Base-by-base conservation (phyloP, 441 rosid genomes). In the Hypseocharis bilobata region DNA sequence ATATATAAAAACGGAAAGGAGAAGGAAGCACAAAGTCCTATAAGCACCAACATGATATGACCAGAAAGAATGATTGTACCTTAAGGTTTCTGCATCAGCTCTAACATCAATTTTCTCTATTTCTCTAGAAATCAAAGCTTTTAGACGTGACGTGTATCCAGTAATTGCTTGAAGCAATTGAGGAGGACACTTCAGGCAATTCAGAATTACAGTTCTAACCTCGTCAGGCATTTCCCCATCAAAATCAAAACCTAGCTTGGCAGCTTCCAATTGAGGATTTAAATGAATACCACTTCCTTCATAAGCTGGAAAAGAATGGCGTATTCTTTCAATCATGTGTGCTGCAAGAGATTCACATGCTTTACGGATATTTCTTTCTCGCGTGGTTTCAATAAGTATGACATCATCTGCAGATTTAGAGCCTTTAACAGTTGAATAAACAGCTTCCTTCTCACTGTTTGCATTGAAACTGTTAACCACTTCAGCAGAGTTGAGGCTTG, bases 251-350 rank as follows among this genome's bases (percentile, higher is more conserved):
- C 94, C 88, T 70, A 92, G 58, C 75, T 86, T 89, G 42, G 86
- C 78, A 57, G 85, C 84, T 79, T 89, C 98, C 54, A 79, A 36
- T 64, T 92, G 96, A 72, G 94, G 88, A 77, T 74, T 84, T 52
- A 64, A 79, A 82, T 85, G 96, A 70, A 92, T 82, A 67, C 96
- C 96, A 76, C 65, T 74, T 74, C 98, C 98, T 82, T 92, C 98
- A 40, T 86, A 89, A 61, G 96, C 96, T 65, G 98, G 98, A 74
- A 92, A 92, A 34, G 88, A 84, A 69, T 58, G 65, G 42, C 80
- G 84, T 68, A 92, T 81, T 75, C 77, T 88, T 68, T 88, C 89
- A 32, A 86, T 72, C 84, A 88, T 81, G 75, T 78, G 70, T 20
- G 76, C 72, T 27, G 96, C 90, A 76, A 89, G 91, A 72, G 80